phyloP scores from a whole-genome alignment of 331 rosid genomes.

The Stylosanthes scabra region DNA sequence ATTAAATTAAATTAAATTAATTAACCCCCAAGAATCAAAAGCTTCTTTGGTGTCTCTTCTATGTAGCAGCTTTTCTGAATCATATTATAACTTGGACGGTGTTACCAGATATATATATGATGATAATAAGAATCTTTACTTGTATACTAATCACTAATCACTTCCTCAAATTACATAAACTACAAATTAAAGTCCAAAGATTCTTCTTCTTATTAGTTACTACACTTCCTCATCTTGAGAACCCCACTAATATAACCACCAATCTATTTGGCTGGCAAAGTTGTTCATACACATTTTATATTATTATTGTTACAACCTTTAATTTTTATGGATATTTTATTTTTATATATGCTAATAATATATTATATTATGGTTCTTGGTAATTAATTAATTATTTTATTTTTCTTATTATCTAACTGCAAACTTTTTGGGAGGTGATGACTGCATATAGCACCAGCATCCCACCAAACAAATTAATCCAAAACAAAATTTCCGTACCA shows the following conservation, averaged over 20 bases:
- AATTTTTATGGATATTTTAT: too few relatives aligned
- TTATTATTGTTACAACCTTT: neutral
- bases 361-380: slow-evolving; percentile 5
- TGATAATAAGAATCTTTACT: slow-evolving; percentile 28
- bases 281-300: slow-evolving; percentile 9
- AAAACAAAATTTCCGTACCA: slow-evolving; percentile 42
- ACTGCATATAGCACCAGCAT: slow-evolving; percentile 18
- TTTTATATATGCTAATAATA: neutral
- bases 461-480: slow-evolving; percentile 30
- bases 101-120: neutral
- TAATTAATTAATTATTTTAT: slow-evolving; percentile 11
- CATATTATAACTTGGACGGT: slow-evolving; percentile 47
- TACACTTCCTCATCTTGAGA: slow-evolving; percentile 13
- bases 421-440: slow-evolving; percentile 37
- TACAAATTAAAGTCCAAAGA: slow-evolving; percentile 32
- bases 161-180: slow-evolving; percentile 34
- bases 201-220: slow-evolving; percentile 1
- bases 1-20: neutral
- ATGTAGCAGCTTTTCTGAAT: slow-evolving; percentile 42
- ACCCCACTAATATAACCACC: slow-evolving; percentile 1
- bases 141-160: neutral
- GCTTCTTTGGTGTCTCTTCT: slow-evolving; percentile 8
- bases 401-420: neutral
- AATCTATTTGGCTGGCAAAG: slow-evolving; percentile 42
- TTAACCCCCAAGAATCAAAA: slow-evolving; percentile 14